Percentiles rank a stretch among this genome's conserved stretches.
Conservation (phyloP, 176 grass and related monocot genomes). For the Thinopyrum elongatum region DNA sequence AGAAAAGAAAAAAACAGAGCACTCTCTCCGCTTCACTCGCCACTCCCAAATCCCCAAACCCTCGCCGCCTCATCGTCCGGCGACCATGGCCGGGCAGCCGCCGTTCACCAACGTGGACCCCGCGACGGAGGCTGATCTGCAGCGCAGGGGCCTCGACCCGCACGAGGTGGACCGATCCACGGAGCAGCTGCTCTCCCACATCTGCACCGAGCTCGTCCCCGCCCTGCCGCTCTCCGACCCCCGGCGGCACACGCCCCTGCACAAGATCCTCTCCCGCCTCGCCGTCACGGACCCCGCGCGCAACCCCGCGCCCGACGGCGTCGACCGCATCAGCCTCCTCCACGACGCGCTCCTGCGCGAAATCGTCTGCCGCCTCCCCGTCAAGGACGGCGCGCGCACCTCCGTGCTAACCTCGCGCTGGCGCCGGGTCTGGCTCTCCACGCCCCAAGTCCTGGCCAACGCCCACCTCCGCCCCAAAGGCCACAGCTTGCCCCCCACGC, state of each 20-base stretch:
- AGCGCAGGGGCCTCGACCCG: background rate
- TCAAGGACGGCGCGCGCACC: conserved; percentile 15
- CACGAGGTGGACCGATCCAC: background rate
- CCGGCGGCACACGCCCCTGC: background rate
- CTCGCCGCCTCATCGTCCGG: too few species aligned
- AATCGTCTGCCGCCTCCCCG: background rate
- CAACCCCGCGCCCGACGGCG: background rate
- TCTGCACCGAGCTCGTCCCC: background rate
- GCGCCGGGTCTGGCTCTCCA: background rate
- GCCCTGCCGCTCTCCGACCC: background rate
- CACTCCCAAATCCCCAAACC: too few species aligned
- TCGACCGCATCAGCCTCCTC: background rate
- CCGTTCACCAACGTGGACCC: background rate
- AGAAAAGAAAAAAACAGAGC: too few species aligned
- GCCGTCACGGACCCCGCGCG: background rate
- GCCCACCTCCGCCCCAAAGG: background rate
- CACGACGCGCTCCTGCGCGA: background rate
- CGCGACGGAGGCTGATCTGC: background rate
- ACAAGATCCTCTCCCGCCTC: background rate
- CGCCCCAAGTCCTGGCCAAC: background rate
- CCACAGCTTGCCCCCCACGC: background rate
- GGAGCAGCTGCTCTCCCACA: background rate
- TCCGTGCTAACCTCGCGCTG: conserved; percentile 1
- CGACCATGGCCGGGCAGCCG: background rate
- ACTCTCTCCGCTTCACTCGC: background rate